Percentiles rank a stretch among this genome's conserved stretches.
These are phyloP conservation scores for Trypanosomatidae sp. DNA, from an alignment of 208 protist species.

Conservation along the genomic window DNA sequence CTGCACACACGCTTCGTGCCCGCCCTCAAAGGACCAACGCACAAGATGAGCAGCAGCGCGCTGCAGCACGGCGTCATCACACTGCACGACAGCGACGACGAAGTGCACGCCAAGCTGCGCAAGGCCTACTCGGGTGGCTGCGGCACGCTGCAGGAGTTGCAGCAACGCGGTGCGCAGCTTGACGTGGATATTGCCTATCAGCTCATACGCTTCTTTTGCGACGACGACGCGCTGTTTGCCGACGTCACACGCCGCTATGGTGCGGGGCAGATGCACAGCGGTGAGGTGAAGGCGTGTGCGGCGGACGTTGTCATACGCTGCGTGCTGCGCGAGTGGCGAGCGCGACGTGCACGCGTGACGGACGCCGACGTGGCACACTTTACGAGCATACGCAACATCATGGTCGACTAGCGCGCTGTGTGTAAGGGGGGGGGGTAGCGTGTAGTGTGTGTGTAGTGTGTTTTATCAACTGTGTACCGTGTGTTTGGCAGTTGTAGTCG, in stretches of 20 bases:
- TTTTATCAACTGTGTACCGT: no score
- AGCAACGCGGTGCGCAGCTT: slow-evolving; percentile 84
- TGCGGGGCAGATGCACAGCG: slow-evolving; percentile 56
- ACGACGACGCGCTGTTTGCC: slow-evolving; percentile 89
- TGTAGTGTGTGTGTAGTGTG: no score
- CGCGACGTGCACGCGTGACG: slow-evolving; percentile 38
- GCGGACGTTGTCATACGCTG: slow-evolving; percentile 49
- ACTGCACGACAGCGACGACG: slow-evolving; percentile 90
- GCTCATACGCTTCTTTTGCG: slow-evolving; percentile 95
- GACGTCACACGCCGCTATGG: slow-evolving; percentile 61
- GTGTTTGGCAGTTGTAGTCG: no score
- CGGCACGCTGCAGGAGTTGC: slow-evolving; percentile 93
- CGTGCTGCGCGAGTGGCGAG: slow-evolving; percentile 52
- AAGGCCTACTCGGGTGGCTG: slow-evolving; percentile 96
- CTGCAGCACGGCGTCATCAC: slow-evolving; percentile 89
- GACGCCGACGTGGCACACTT: slow-evolving; percentile 59
- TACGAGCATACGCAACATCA: slow-evolving; percentile 59
- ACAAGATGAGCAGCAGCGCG: slow-evolving; percentile 97
- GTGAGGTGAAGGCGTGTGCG: slow-evolving; percentile 62
- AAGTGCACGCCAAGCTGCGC: slow-evolving; percentile 93
- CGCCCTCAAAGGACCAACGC: slow-evolving; percentile 88
- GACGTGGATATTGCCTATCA: slow-evolving; percentile 93
- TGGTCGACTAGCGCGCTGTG: no score
- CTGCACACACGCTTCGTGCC: slow-evolving; percentile 97
- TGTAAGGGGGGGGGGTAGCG: no score